Conservation (phyloP, 2,329 filamentous ascomycete species). For the Diaporthe australafricana region DNA sequence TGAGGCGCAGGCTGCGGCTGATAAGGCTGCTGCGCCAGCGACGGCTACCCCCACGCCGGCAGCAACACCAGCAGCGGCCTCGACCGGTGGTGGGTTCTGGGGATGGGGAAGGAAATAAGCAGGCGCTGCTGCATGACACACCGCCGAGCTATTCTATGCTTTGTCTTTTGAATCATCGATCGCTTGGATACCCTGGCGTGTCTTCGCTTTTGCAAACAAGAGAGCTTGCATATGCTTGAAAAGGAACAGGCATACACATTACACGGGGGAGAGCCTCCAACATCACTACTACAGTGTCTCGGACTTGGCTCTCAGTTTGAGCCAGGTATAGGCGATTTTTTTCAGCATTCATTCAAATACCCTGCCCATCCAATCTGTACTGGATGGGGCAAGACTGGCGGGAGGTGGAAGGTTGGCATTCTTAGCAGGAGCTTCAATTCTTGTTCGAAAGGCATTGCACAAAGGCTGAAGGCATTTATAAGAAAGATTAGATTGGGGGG, state of each 20-base stretch:
- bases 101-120: conserved; percentile 57
- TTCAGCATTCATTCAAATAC: conserved; percentile 21
- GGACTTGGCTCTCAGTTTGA: neutral
- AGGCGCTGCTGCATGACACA: neutral
- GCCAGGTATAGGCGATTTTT: neutral
- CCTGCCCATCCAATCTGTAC: conserved; percentile 16
- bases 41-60: conserved; percentile 39
- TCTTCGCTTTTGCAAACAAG: conserved; percentile 17
- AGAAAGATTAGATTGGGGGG: conserved; percentile 12
- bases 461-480: conserved; percentile 16
- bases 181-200: conserved; percentile 35
- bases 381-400: conserved; percentile 16
- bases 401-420: neutral
- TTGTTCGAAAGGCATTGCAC: conserved; percentile 24
- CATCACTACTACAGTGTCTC: neutral
- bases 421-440: conserved; percentile 25
- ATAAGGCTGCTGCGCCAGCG: conserved; percentile 40
- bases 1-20: conserved; percentile 38
- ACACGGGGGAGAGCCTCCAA: neutral
- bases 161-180: conserved; percentile 31
- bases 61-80: conserved; percentile 28
- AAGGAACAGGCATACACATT: neutral
- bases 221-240: conserved; percentile 27
- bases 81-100: conserved; percentile 62
- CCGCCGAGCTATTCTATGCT: neutral